Evolutionary conservation across 2,329 filamentous ascomycete species (phyloP).

Genomic region (Aspergillus neotritici): DNA sequence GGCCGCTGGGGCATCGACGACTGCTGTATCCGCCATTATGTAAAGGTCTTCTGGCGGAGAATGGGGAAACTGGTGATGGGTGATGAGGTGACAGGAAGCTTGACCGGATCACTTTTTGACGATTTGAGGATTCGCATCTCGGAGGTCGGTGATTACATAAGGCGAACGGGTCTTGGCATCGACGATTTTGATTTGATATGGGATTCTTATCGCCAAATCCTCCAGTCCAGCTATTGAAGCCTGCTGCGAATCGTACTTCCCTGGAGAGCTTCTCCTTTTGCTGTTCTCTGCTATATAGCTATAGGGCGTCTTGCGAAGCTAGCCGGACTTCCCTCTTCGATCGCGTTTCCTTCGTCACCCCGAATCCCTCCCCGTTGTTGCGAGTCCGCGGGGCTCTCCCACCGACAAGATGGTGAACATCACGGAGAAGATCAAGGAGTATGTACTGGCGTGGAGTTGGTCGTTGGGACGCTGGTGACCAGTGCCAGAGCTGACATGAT

Average conservation of each 20-base stretch:
- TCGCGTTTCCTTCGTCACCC: background rate
- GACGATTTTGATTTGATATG: constrained; percentile 16
- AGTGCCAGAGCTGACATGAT: constrained; percentile 3
- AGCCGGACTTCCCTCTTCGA: background rate
- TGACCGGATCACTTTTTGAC: constrained; percentile 3
- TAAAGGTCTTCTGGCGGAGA: constrained; percentile 1
- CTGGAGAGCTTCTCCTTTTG: background rate
- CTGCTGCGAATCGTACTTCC: background rate
- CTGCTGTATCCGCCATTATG: constrained; percentile 26
- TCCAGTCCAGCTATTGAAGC: background rate
- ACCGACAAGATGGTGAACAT: constrained; percentile 84
- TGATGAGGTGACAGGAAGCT: constrained; percentile 1
- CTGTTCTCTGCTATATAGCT: background rate
- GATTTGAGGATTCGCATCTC: background rate
- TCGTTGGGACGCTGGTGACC: too few relatives aligned
- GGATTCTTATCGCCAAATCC: background rate
- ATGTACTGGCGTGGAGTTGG: constrained; percentile 17
- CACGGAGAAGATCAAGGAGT: constrained; percentile 99
- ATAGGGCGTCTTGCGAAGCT: background rate
- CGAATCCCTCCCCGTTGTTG: background rate
- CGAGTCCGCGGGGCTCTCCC: constrained; percentile 21
- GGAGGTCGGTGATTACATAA: constrained; percentile 13
- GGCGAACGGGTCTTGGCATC: constrained; percentile 12
- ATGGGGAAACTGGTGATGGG: constrained; percentile 5
- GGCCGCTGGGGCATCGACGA: constrained; percentile 35